Evolutionary conservation across 2,329 filamentous ascomycete genomes (phyloP), one percentile per base, ranked within the genome.

Genomic region (Fusarium armeniacum): DNA sequence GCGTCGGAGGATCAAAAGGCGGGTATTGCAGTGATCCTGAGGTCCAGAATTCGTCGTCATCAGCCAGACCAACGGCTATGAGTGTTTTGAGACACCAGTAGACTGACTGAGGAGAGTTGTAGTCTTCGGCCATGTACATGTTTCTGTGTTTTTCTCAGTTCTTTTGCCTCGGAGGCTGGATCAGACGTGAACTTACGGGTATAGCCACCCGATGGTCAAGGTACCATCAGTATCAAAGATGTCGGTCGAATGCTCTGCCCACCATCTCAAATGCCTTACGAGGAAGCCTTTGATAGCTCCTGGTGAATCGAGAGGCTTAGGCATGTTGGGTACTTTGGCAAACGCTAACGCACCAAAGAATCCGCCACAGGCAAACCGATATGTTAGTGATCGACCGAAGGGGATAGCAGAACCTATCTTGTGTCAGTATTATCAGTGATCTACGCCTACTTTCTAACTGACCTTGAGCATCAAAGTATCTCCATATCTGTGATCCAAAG

Each of bases 31-130:
- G 50, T 52, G 87, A 82, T 4, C 81, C 61, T 0, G 76, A 70
- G 0, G 70, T 72, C 85, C 86, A 88, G 56, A 88, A 87, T 0
- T 76, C 71, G 47, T 85, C 77, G 0, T 73, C 64, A 2, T 70
- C 63, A 0, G 76, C 63, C 0, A 87, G 58, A 0, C 76, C 78
- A 0, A 85, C 73, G 0, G 79, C 80, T 1, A 86, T 75, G 5
- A 87, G 80, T 0, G 82, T 81, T 59, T 87, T 87, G 24, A 87
- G 74, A 10, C 80, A 82, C 86, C 85, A 87, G 69, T 87, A 88
- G 0, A 81, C 78, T 0, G 85, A 87, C 62, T 87, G 85, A 0
- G 85, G 84, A 3, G 85, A 87, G 70, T 87, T 87, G 73, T 88
- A 87, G 65, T 86, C 83, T 70, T 88, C 86, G 36, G 79, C 78